A percentile compares a stretch with the other conserved stretches of the same genome.
Evolutionary conservation across 1,139 yeast genomes (phyloP).

Genomic region (Keqinozyma sinolaborantium): DNA sequence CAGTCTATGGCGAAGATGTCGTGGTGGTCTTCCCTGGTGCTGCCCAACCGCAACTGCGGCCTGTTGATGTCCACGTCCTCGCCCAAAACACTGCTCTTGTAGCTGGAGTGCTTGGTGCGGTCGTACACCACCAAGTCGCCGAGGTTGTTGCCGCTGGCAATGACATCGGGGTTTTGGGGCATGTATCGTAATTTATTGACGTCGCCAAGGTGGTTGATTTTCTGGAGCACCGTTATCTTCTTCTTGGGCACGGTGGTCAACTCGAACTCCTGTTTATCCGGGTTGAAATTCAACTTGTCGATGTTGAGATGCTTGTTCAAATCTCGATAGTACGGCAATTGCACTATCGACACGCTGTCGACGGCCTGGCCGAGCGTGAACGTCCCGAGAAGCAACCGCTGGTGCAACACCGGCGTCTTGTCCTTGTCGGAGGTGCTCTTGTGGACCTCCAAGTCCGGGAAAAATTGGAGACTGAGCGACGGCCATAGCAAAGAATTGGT

Average conservation of each 20-base stretch:
- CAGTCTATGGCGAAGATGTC: slow-evolving; percentile 46
- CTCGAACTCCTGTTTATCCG: slow-evolving; percentile 42
- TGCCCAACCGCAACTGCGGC: slow-evolving; percentile 25
- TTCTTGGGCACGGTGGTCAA: slow-evolving; percentile 23
- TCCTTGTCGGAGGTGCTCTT: slow-evolving; percentile 1
- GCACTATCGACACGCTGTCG: slow-evolving; percentile 38
- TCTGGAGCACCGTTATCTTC: slow-evolving; percentile 31
- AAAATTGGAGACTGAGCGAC: slow-evolving; percentile 49
- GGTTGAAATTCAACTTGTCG: slow-evolving; percentile 32
- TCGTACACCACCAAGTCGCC: slow-evolving; percentile 46
- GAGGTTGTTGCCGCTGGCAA: slow-evolving; percentile 38
- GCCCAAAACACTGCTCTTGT: slow-evolving; percentile 22
- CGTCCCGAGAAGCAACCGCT: slow-evolving; percentile 38
- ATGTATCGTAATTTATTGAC: slow-evolving; percentile 38
- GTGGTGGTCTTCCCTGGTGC: slow-evolving; percentile 6
- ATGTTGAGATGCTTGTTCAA: slow-evolving; percentile 29
- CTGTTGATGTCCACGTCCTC: slow-evolving; percentile 26
- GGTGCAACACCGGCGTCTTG: slow-evolving; percentile 17
- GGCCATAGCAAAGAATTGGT: slow-evolving; percentile 56
- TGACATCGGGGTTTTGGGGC: slow-evolving; percentile 45
- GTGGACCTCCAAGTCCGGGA: slow-evolving; percentile 43
- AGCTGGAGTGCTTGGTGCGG: slow-evolving; percentile 50
- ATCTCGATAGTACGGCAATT: slow-evolving; percentile 30
- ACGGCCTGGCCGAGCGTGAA: slow-evolving; percentile 42
- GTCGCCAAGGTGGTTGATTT: slow-evolving; percentile 43